A percentile compares a stretch with the other conserved stretches of the same genome.
These are phyloP conservation scores for Aspergillus neotritici DNA, from an alignment of 2,329 filamentous ascomycete species.

Conservation along the genomic window DNA sequence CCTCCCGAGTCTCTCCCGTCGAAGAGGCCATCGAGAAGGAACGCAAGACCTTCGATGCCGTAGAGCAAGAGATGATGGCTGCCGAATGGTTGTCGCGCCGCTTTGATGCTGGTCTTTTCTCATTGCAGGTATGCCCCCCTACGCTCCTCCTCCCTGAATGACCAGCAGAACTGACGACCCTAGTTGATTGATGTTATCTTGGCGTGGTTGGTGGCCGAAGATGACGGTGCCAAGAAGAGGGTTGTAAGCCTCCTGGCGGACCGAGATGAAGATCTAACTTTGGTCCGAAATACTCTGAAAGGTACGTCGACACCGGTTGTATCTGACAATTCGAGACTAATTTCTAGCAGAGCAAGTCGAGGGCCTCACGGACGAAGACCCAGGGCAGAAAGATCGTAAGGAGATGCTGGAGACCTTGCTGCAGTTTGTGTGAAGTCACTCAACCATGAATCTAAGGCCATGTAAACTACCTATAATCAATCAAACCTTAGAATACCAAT, in stretches of 20 bases:
- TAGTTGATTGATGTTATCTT: slow-evolving; percentile 72
- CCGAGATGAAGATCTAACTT: slow-evolving; percentile 58
- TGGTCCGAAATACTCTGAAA: slow-evolving; percentile 62
- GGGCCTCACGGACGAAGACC: slow-evolving; percentile 51
- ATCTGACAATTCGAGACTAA: slow-evolving; percentile 11
- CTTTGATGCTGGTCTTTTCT: slow-evolving; percentile 79
- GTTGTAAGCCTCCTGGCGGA: slow-evolving; percentile 62
- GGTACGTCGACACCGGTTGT: slow-evolving; percentile 37
- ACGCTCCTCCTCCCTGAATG: neutral
- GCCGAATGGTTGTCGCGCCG: slow-evolving; percentile 68
- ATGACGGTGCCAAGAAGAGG: slow-evolving; percentile 63
- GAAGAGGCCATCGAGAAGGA: slow-evolving; percentile 59
- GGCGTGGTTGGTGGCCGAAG: slow-evolving; percentile 88
- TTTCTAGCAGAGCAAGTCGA: slow-evolving; percentile 52
- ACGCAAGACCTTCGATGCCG: slow-evolving; percentile 49
- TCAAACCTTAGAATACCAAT: no score
- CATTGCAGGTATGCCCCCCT: slow-evolving; percentile 54
- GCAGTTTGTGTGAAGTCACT: slow-evolving; percentile 29
- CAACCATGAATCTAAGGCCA: no score
- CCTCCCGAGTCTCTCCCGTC: slow-evolving; percentile 55
- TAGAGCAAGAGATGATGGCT: slow-evolving; percentile 57
- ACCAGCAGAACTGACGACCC: neutral
- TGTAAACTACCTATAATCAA: no score
- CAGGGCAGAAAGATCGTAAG: slow-evolving; percentile 49
- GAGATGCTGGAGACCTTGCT: slow-evolving; percentile 62